Evolutionary conservation across 345 rosid species (phyloP).

Genomic region (Arabidopsis suecica): DNA sequence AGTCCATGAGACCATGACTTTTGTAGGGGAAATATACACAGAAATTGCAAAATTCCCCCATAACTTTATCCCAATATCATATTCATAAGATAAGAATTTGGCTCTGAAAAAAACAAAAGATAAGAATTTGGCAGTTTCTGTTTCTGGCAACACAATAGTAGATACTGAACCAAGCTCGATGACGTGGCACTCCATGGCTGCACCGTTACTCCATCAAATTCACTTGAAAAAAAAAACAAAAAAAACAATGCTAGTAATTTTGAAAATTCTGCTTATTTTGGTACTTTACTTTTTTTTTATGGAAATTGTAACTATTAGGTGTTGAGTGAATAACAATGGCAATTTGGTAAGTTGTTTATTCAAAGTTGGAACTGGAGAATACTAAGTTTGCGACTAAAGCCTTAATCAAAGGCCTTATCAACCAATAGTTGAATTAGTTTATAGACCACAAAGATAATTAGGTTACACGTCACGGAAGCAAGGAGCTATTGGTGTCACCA

Average conservation of each 20-base stretch:
- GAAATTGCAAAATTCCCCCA: not conserved
- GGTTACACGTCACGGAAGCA: conserved; percentile 36
- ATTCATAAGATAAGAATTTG: conserved; percentile 17
- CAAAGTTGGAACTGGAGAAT: not conserved
- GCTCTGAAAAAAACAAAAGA: not conserved
- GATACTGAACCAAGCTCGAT: conserved; percentile 24
- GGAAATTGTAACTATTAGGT: conserved; percentile 22
- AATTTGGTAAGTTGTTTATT: conserved; percentile 25
- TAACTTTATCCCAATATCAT: conserved; percentile 15
- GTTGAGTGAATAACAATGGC: conserved; percentile 15
- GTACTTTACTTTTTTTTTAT: conserved; percentile 20
- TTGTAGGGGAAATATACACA: not conserved
- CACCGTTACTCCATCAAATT: conserved; percentile 34
- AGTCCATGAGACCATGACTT: not conserved
- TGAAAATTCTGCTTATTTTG: not conserved
- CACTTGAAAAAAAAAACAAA: not conserved
- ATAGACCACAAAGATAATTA: conserved; percentile 28
- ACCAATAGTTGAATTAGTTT: conserved; percentile 32
- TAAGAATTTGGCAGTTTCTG: conserved; percentile 42
- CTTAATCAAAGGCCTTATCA: conserved; percentile 22
- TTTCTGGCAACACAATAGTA: conserved; percentile 39
- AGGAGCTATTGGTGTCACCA: conserved; percentile 37
- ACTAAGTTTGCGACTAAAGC: not conserved
- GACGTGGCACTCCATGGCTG: conserved; percentile 37
- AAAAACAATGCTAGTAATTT: not conserved